A percentile compares a stretch with the other conserved stretches of the same genome.
Conservation (phyloP, 2,329 filamentous ascomycete species). For the Graphilbum sp. region DNA sequence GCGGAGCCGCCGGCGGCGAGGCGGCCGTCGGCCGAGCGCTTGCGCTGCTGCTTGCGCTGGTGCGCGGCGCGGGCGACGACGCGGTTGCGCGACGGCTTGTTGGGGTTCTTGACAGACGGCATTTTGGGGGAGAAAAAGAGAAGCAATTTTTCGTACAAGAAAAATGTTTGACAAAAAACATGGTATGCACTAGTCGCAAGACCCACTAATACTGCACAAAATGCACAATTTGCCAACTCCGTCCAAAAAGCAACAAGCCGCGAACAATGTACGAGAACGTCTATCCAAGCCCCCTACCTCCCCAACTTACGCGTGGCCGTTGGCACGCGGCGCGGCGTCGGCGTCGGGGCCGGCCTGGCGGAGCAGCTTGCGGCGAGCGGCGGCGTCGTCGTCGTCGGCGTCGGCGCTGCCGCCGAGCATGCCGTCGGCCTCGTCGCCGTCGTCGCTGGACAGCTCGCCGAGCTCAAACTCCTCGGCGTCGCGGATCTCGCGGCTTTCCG, state of each 20-base stretch:
- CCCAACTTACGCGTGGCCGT: slow-evolving; percentile 8
- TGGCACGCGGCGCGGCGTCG: slow-evolving; percentile 7
- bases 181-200: too few relatives aligned
- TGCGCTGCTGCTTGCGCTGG: slow-evolving; percentile 25
- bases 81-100: slow-evolving; percentile 37
- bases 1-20: background rate
- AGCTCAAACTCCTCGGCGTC: slow-evolving; percentile 92
- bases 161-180: too few relatives aligned
- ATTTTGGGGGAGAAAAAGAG: slow-evolving; percentile 17
- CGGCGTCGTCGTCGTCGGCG: slow-evolving; percentile 46
- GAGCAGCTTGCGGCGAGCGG: slow-evolving; percentile 20
- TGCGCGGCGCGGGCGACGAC: slow-evolving; percentile 28
- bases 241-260: too few relatives aligned
- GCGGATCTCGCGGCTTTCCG: slow-evolving; percentile 41
- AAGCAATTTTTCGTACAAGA: too few relatives aligned
- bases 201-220: too few relatives aligned
- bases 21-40: slow-evolving; percentile 19
- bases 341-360: slow-evolving; percentile 16
- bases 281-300: too few relatives aligned
- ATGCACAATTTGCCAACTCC: too few relatives aligned
- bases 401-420: slow-evolving; percentile 74
- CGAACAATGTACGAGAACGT: too few relatives aligned
- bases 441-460: slow-evolving; percentile 76
- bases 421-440: slow-evolving; percentile 62
- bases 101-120: slow-evolving; percentile 42